Conservation (phyloP, 768 basidiomycete genomes). For the Boletus subcaerulescens region DNA sequence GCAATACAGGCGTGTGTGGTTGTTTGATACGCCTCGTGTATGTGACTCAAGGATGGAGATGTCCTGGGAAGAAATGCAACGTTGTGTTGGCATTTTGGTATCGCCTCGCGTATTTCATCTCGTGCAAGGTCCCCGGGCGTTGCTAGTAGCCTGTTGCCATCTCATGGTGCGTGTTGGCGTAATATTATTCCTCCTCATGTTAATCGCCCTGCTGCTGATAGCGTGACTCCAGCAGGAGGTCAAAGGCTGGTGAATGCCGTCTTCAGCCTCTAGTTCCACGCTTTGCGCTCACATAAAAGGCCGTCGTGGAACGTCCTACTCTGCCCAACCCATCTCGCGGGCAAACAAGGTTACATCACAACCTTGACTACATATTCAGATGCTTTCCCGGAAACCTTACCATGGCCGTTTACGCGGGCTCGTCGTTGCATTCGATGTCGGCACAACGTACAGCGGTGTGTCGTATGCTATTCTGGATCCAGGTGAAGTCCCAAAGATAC, state of each 20-base stretch:
- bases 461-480: slow-evolving; percentile 43
- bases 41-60: background rate
- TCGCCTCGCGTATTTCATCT: slow-evolving; percentile 25
- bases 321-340: background rate
- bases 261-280: background rate
- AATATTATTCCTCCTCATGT: background rate
- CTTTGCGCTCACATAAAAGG: slow-evolving; percentile 20
- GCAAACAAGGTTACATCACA: slow-evolving; percentile 7
- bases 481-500: slow-evolving; percentile 34
- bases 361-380: background rate
- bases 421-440: slow-evolving; percentile 40
- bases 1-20: slow-evolving; percentile 21
- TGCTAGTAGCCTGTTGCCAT: background rate
- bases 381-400: slow-evolving; percentile 38
- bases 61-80: background rate
- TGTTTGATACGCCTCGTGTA: slow-evolving; percentile 18
- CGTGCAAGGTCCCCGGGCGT: background rate
- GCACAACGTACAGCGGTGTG: slow-evolving; percentile 41
- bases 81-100: slow-evolving; percentile 19
- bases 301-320: background rate
- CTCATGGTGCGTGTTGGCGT: slow-evolving; percentile 1
- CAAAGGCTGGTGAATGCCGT: slow-evolving; percentile 9
- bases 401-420: slow-evolving; percentile 35
- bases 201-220: slow-evolving; percentile 20
- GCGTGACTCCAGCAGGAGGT: background rate